Evolutionary conservation across 805 yeast genomes (phyloP).

Genomic region (Wickerhamomyces alni): DNA sequence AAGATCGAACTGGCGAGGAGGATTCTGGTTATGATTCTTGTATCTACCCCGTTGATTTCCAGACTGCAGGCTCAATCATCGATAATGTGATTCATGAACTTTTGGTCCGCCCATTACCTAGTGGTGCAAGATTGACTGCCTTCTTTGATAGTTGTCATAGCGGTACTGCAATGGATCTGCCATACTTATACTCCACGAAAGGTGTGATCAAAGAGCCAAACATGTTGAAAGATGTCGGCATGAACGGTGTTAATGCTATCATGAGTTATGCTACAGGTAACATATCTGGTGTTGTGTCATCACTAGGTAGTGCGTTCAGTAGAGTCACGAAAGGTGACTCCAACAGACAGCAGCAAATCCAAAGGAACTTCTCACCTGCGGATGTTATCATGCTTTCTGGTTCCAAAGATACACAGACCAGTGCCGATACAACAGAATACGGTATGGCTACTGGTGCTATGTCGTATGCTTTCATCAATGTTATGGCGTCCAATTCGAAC

Average conservation of each 20-base stretch:
- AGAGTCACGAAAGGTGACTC: constrained; percentile 18
- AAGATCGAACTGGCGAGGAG: constrained; percentile 57
- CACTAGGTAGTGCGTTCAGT: constrained; percentile 16
- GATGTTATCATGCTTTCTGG: constrained; percentile 65
- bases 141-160: constrained; percentile 72
- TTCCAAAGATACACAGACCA: constrained; percentile 55
- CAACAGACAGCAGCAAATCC: constrained; percentile 31
- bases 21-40: constrained; percentile 58
- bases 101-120: constrained; percentile 55
- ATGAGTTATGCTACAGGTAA: constrained; percentile 49
- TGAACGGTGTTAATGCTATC: constrained; percentile 50
- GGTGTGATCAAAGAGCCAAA: constrained; percentile 72
- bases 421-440: constrained; percentile 59
- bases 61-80: constrained; percentile 52
- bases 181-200: constrained; percentile 63
- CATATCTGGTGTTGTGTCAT: constrained; percentile 29
- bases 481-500: constrained; percentile 45
- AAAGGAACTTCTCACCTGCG: constrained; percentile 53
- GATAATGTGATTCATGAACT: constrained; percentile 62
- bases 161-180: constrained; percentile 68
- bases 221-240: constrained; percentile 59
- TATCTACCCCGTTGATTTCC: constrained; percentile 59
- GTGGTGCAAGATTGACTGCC: constrained; percentile 64
- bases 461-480: constrained; percentile 63
- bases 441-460: constrained; percentile 71